A percentile compares a stretch with the other conserved stretches of the same genome.
phyloP scores from a whole-genome alignment of 352 stramenopile genomes.

The Pythium phragmitis region DNA sequence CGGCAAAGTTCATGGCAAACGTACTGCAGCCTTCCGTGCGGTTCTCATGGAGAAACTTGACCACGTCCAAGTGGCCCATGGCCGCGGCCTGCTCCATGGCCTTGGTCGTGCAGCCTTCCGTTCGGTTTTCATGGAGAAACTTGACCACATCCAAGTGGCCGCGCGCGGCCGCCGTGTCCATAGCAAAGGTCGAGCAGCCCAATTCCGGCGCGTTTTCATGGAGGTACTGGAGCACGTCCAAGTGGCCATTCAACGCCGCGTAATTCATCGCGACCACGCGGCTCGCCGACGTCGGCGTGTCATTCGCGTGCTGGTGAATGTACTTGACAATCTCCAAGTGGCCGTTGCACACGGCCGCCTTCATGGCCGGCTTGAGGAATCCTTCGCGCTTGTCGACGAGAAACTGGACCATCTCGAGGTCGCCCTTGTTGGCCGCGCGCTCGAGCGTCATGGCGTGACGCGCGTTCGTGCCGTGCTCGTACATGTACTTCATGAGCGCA shows the following conservation, averaged over 20 bases:
- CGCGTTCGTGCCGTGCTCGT: slow-evolving; percentile 43
- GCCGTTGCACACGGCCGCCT: slow-evolving; percentile 39
- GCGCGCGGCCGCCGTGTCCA: slow-evolving; percentile 31
- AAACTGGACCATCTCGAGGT: slow-evolving; percentile 56
- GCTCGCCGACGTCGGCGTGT: slow-evolving; percentile 45
- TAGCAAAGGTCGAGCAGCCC: slow-evolving; percentile 29
- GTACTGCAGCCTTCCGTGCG: slow-evolving; percentile 44
- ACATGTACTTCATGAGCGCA: slow-evolving; percentile 55
- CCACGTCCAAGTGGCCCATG: slow-evolving; percentile 31
- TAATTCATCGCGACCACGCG: slow-evolving; percentile 48
- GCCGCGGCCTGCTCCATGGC: slow-evolving; percentile 36
- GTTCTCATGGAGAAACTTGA: slow-evolving; percentile 36
- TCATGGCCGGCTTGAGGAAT: slow-evolving; percentile 59
- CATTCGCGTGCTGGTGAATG: slow-evolving; percentile 39
- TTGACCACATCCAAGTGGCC: slow-evolving; percentile 36
- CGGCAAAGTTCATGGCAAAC: slow-evolving; percentile 56
- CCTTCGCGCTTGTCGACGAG: slow-evolving; percentile 40
- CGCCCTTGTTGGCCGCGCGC: slow-evolving; percentile 33
- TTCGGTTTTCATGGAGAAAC: slow-evolving; percentile 37
- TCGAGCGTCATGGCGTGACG: slow-evolving; percentile 47
- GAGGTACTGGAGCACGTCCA: slow-evolving; percentile 37
- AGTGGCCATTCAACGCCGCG: slow-evolving; percentile 34
- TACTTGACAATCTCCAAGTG: slow-evolving; percentile 51
- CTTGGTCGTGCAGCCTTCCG: slow-evolving; percentile 31
- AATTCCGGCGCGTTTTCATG: slow-evolving; percentile 31